A percentile compares a stretch with the other conserved stretches of the same genome.
phyloP scores from a whole-genome alignment of 306 rosid species.

The Castanea mollissima region DNA sequence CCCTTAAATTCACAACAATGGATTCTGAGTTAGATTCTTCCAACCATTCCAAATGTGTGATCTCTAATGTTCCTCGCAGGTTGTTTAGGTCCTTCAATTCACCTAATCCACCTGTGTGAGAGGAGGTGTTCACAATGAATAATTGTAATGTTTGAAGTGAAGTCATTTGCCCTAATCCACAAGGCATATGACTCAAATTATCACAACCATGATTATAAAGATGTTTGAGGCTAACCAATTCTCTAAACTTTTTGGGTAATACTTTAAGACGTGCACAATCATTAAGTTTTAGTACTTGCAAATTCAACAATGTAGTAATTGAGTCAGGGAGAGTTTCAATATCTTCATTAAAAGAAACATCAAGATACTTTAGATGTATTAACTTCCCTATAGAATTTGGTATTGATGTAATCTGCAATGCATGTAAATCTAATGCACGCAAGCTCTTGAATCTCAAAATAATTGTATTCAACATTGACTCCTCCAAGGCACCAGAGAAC shows the following conservation, averaged over 20 bases:
- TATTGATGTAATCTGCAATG: not conserved
- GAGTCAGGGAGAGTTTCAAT: not conserved
- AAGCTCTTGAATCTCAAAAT: not conserved
- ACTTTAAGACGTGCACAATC: not conserved
- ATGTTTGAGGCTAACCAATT: not conserved
- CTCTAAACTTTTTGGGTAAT: not conserved
- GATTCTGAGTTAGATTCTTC: not conserved
- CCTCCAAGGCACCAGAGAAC: too few relatives aligned
- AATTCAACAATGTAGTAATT: not conserved
- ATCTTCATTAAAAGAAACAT: not conserved
- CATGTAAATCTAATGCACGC: slow-evolving; percentile 9
- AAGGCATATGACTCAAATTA: not conserved
- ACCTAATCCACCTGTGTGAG: not conserved
- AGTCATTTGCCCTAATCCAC: not conserved
- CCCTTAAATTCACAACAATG: not conserved
- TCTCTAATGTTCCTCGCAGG: not conserved
- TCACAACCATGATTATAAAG: not conserved
- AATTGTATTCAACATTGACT: not conserved
- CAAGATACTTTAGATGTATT: slow-evolving; percentile 17
- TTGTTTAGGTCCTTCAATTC: not conserved
- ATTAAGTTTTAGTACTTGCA: slow-evolving; percentile 10
- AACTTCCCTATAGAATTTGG: not conserved
- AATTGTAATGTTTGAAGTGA: not conserved
- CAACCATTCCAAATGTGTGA: not conserved
- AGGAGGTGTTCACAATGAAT: not conserved